phyloP scores from a whole-genome alignment of 495 filamentous ascomycete genomes.

The Sporormia fimetaria region DNA sequence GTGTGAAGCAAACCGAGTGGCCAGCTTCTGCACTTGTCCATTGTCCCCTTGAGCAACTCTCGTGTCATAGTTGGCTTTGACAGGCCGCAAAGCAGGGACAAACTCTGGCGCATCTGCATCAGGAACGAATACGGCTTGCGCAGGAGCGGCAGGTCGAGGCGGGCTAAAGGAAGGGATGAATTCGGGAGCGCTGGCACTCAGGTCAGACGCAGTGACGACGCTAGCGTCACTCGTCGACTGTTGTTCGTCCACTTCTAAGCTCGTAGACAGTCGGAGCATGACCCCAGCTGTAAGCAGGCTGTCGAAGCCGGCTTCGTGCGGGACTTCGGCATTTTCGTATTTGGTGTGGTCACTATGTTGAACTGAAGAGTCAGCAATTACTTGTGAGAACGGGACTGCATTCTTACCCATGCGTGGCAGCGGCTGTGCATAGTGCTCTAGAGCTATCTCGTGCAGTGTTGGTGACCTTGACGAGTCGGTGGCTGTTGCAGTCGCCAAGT shows the following conservation, averaged over 20 bases:
- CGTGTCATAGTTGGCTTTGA: too few species aligned
- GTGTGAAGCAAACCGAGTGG: neutral
- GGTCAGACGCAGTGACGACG: neutral
- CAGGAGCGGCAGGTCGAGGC: too few species aligned
- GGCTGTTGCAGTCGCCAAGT: slow-evolving; percentile 49
- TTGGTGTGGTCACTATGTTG: slow-evolving; percentile 37
- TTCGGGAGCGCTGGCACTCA: slow-evolving; percentile 1
- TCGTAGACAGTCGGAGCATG: slow-evolving; percentile 49
- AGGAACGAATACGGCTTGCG: too few species aligned
- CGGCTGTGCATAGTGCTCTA: slow-evolving; percentile 32
- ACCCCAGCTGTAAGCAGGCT: slow-evolving; percentile 58
- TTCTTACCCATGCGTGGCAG: slow-evolving; percentile 40
- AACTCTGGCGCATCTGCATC: too few species aligned
- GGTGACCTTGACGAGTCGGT: slow-evolving; percentile 41
- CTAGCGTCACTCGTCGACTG: neutral
- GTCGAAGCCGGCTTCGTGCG: slow-evolving; percentile 65
- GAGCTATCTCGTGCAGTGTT: slow-evolving; percentile 42
- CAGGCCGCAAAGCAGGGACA: too few species aligned
- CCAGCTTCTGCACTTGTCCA: too few species aligned
- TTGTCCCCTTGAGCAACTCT: too few species aligned
- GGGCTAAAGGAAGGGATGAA: too few species aligned
- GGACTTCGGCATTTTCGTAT: slow-evolving; percentile 35
- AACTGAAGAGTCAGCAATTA: slow-evolving; percentile 26
- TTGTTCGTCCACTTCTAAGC: slow-evolving; percentile 33
- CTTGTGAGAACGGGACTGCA: neutral